These are phyloP conservation scores for Candolleomyces aberdarensis DNA, from an alignment of 768 basidiomycete genomes.

Conservation along the genomic window DNA sequence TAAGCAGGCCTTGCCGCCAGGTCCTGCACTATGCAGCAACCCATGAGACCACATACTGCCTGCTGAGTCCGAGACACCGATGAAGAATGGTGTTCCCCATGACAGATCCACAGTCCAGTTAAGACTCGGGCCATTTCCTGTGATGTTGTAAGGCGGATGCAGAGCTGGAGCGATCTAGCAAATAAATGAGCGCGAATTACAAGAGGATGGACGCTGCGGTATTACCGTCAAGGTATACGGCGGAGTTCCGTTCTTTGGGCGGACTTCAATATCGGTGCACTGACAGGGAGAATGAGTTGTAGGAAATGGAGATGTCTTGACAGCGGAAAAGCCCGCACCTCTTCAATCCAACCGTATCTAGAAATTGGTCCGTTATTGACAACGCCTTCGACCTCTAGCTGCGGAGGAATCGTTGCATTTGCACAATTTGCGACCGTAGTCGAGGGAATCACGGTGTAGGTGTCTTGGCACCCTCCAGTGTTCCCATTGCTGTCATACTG, in stretches of 20 bases:
- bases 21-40: slow-evolving; percentile 52
- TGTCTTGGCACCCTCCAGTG: slow-evolving; percentile 59
- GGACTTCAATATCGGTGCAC: slow-evolving; percentile 57
- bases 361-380: slow-evolving; percentile 50
- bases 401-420: slow-evolving; percentile 46
- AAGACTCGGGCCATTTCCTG: slow-evolving; percentile 37
- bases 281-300: slow-evolving; percentile 18
- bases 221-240: slow-evolving; percentile 55
- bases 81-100: slow-evolving; percentile 54
- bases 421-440: slow-evolving; percentile 39
- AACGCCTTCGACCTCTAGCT: slow-evolving; percentile 43
- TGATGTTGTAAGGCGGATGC: slow-evolving; percentile 60
- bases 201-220: not conserved
- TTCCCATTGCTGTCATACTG: slow-evolving; percentile 57
- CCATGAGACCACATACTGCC: slow-evolving; percentile 57
- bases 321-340: slow-evolving; percentile 30
- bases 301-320: not conserved
- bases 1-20: slow-evolving; percentile 40
- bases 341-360: slow-evolving; percentile 56
- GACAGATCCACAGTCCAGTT: slow-evolving; percentile 59
- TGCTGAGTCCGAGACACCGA: slow-evolving; percentile 48
- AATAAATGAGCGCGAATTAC: not conserved
- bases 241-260: slow-evolving; percentile 54
- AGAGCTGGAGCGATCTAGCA: slow-evolving; percentile 54
- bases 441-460: slow-evolving; percentile 53